Evolutionary conservation across 768 basidiomycete species (phyloP).

Genomic region (Sporobolomyces phaffii): DNA sequence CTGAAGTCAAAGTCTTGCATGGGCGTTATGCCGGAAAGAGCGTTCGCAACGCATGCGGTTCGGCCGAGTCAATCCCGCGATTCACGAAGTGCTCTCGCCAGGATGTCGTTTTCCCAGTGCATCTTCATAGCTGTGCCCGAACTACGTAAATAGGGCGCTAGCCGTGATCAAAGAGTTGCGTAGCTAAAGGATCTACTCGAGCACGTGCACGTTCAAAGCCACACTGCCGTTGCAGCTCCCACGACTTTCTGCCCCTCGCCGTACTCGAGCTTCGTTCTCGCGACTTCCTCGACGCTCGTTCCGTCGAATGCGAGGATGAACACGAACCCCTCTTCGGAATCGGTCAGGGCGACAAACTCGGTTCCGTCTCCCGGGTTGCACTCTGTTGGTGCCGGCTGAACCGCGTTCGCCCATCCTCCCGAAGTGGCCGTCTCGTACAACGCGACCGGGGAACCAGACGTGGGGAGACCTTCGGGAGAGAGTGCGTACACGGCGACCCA

Average conservation of each 20-base stretch:
- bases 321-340: slow-evolving; percentile 42
- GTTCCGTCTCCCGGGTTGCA: slow-evolving; percentile 12
- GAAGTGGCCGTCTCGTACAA: slow-evolving; percentile 41
- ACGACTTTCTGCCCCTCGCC: background rate
- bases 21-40: background rate
- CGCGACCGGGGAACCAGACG: slow-evolving; percentile 4
- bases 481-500: slow-evolving; percentile 39
- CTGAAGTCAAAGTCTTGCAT: slow-evolving; percentile 7
- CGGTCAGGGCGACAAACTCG: slow-evolving; percentile 40
- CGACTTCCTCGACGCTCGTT: slow-evolving; percentile 13
- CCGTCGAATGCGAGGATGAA: slow-evolving; percentile 32
- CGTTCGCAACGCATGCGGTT: too few species aligned
- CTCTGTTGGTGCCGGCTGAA: slow-evolving; percentile 33
- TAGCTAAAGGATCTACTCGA: too few species aligned
- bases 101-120: too few species aligned
- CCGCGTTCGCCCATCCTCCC: slow-evolving; percentile 45
- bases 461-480: slow-evolving; percentile 15
- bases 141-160: too few species aligned
- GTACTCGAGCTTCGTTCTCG: slow-evolving; percentile 5
- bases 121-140: too few species aligned
- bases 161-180: too few species aligned
- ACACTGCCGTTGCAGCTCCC: slow-evolving; percentile 32
- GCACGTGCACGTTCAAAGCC: slow-evolving; percentile 26
- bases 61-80: too few species aligned
- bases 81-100: too few species aligned